Evolutionary conservation across 169 alveolate species (phyloP).

Genomic region (Eimeria brunetti): DNA sequence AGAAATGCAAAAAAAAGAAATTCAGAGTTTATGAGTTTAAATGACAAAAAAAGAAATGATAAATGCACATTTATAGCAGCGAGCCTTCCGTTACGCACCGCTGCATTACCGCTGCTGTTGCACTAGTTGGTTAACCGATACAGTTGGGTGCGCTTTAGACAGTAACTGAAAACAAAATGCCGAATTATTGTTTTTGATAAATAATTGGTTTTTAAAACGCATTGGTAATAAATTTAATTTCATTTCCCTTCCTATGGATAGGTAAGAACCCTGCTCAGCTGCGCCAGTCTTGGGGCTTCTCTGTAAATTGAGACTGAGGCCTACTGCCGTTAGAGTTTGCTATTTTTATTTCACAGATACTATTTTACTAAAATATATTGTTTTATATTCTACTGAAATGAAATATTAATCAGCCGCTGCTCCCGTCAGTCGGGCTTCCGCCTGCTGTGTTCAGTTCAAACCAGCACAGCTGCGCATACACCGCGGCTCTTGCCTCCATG

Average conservation of each 20-base stretch:
- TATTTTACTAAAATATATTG: not conserved
- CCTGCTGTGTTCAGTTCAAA: not conserved
- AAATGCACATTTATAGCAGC: not conserved
- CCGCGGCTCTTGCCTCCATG: not conserved
- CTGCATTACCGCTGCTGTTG: not conserved
- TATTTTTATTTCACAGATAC: not conserved
- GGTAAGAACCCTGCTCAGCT: not conserved
- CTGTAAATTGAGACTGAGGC: not conserved
- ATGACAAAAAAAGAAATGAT: not conserved
- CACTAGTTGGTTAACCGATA: no score
- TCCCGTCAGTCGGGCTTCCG: not conserved
- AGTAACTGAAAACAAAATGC: not conserved
- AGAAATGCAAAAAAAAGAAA: not conserved
- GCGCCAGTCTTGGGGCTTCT: conserved; percentile 16
- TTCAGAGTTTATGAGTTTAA: not conserved
- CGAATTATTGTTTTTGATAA: not conserved
- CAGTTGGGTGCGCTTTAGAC: not conserved
- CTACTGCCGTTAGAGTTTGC: not conserved
- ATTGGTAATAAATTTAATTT: not conserved
- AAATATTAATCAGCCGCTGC: not conserved
- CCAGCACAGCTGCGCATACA: not conserved
- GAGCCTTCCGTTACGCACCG: not conserved
- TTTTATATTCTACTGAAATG: not conserved
- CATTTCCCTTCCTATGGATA: not conserved
- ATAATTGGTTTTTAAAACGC: not conserved